Evolutionary conservation across 1,139 yeast genomes (phyloP).

Genomic region (Blastobotrys arbuscula): DNA sequence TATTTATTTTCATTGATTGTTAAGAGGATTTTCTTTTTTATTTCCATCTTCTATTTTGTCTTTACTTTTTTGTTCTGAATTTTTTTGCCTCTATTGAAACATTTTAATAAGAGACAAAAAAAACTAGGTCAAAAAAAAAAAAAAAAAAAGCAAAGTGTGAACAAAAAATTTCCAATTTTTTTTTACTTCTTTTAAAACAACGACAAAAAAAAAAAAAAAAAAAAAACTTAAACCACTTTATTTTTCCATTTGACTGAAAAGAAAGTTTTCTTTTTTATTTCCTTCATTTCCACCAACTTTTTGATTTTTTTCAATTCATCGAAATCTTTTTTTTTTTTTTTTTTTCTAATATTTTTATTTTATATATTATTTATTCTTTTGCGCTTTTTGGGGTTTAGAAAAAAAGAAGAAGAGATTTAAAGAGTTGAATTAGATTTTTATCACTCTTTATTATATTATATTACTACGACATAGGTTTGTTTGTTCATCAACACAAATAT

Average conservation of each 20-base stretch:
- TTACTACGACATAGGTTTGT: not conserved
- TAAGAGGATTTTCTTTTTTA: too few species aligned
- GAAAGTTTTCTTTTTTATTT: not conserved
- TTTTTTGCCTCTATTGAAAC: not conserved
- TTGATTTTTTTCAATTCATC: not conserved
- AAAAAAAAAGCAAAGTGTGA: not conserved
- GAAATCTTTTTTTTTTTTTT: not conserved
- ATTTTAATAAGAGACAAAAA: not conserved
- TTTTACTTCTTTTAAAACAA: not conserved
- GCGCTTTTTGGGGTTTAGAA: not conserved
- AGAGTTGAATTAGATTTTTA: too few species aligned
- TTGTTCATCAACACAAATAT: not conserved
- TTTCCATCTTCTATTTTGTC: too few species aligned
- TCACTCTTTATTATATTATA: not conserved
- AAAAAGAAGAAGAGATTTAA: not conserved
- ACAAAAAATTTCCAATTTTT: not conserved
- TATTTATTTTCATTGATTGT: too few species aligned
- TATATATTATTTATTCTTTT: not conserved
- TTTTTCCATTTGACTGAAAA: not conserved
- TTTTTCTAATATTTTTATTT: not conserved
- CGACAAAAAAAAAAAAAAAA: not conserved
- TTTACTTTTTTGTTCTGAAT: too few species aligned
- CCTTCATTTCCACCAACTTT: conserved; percentile 1
- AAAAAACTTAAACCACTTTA: not conserved
- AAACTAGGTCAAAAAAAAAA: not conserved